phyloP scores from a whole-genome alignment of 2,329 filamentous ascomycete genomes.

The Grosmannia clavigera region DNA sequence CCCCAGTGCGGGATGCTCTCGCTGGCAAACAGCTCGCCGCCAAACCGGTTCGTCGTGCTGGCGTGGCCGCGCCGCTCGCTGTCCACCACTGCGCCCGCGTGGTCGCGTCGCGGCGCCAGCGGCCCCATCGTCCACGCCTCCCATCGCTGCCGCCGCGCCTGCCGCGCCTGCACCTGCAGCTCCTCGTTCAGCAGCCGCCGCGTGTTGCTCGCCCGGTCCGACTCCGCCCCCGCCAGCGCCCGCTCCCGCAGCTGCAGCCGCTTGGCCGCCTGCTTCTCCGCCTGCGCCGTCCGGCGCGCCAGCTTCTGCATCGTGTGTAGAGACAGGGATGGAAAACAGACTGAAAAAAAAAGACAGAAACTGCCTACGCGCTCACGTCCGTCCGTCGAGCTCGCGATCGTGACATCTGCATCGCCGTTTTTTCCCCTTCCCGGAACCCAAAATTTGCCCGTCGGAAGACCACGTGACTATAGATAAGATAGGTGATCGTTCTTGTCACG shows the following conservation, averaged over 20 bases:
- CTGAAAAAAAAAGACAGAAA: background rate
- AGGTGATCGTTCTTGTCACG: no score
- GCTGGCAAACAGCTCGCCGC: constrained; percentile 9
- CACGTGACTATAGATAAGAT: no score
- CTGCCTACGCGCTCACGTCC: no score
- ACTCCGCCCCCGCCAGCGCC: constrained; percentile 1
- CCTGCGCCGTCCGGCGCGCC: constrained; percentile 51
- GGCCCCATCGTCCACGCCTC: constrained; percentile 73
- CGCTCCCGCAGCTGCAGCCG: constrained; percentile 20
- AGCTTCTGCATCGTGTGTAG: constrained; percentile 55
- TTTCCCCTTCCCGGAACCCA: no score
- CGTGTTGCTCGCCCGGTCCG: background rate
- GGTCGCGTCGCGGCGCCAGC: constrained; percentile 63
- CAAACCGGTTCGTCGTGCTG: constrained; percentile 6
- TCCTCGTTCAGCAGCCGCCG: constrained; percentile 23
- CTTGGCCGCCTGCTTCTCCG: constrained; percentile 49
- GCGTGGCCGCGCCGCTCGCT: constrained; percentile 7
- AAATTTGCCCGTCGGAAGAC: no score
- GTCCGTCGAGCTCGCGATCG: no score
- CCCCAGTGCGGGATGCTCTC: constrained; percentile 11
- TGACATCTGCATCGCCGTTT: no score
- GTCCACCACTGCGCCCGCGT: constrained; percentile 9
- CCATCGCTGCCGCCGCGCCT: constrained; percentile 38
- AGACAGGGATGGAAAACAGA: constrained; percentile 1
- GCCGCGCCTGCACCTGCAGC: constrained; percentile 13